phyloP scores from a whole-genome alignment of 2,329 filamentous ascomycete species.

The Penicillium corylophilum region DNA sequence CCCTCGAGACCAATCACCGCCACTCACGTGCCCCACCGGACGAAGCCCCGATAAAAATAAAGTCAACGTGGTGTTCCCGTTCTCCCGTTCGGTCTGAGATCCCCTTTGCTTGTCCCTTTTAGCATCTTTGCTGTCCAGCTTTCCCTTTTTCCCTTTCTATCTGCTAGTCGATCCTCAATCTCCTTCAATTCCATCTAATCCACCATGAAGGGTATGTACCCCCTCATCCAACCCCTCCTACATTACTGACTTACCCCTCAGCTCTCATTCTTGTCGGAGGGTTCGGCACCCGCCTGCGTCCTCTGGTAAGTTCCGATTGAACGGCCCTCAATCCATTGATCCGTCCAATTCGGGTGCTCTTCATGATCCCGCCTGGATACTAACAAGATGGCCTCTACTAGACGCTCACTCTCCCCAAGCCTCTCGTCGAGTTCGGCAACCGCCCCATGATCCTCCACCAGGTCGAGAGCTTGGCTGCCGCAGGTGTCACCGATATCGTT shows the following conservation, averaged over 20 bases:
- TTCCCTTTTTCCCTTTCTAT: conserved; percentile 1
- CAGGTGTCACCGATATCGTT: conserved; percentile 95
- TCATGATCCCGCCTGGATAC: not conserved
- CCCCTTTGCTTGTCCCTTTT: not conserved
- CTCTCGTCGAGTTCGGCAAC: conserved; percentile 97
- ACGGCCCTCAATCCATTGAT: conserved; percentile 12
- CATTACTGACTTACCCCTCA: conserved; percentile 42
- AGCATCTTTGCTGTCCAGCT: not conserved
- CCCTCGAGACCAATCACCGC: conserved; percentile 21
- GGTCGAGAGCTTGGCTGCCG: conserved; percentile 88
- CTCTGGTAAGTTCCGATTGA: conserved; percentile 67
- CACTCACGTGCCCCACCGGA: conserved; percentile 27
- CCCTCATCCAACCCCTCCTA: conserved; percentile 7
- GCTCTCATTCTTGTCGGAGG: conserved; percentile 98
- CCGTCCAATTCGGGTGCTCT: not conserved
- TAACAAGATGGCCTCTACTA: conserved; percentile 48
- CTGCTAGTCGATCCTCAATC: not conserved
- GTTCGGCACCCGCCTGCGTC: conserved; percentile 95
- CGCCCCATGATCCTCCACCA: conserved; percentile 99
- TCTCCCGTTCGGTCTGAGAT: conserved; percentile 13
- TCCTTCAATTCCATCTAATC: conserved; percentile 5
- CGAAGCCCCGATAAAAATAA: conserved; percentile 24
- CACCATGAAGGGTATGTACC: conserved; percentile 47
- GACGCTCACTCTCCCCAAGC: conserved; percentile 96
- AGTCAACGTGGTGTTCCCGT: conserved; percentile 31